Base-by-base conservation (phyloP, 2,329 filamentous ascomycete genomes). In the Hypoxylon sp. region DNA sequence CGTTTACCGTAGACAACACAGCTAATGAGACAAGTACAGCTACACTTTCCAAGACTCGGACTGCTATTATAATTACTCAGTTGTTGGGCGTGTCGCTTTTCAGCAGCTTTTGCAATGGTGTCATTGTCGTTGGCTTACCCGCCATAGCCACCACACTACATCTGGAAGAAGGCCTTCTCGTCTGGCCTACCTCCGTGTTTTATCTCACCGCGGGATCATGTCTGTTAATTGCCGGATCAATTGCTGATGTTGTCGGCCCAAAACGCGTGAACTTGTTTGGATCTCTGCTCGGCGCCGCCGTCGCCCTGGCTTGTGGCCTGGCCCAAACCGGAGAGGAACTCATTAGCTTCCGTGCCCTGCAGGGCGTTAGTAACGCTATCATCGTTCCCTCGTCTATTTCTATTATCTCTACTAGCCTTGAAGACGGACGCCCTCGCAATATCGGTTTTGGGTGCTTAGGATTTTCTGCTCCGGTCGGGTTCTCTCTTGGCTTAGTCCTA, bases 51-150 rank as follows among this genome's bases (percentile, higher is more conserved):
- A 36, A 58, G 21, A 48, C 43, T 4, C 21, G 23, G 10, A 13
- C 52, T 30, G 23, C 52, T 1, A 21, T 45, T 17, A 7, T 56
- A 9, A 56, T 56, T 10, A 7, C 23, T 14, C 21, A 41, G n/a
- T 21, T 56, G 21, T 14, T 45, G 21, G 21, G 51, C 21, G 9
- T 55, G 36, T 41, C 32, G 10, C 36, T 55, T 36, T 43, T 55
- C 21, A 55, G n/a, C 23, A 55, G 34, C 21, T 55, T 55, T 34
- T 41, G 51, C 36, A 43, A 41, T 45, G 53, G 53, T 25, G 28
- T 34, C n/a, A 17, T 57, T 2, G 36, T 43, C 2, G 36, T 55
- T 13, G 51, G 34, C 2, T 30, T 55, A 11, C 51, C 51, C 21
- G 36, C 51, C 13, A 55, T 55, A 1, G 51, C 51, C 19, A 30